phyloP scores from a whole-genome alignment of 768 basidiomycete genomes.

The Amanita polypyramis region DNA sequence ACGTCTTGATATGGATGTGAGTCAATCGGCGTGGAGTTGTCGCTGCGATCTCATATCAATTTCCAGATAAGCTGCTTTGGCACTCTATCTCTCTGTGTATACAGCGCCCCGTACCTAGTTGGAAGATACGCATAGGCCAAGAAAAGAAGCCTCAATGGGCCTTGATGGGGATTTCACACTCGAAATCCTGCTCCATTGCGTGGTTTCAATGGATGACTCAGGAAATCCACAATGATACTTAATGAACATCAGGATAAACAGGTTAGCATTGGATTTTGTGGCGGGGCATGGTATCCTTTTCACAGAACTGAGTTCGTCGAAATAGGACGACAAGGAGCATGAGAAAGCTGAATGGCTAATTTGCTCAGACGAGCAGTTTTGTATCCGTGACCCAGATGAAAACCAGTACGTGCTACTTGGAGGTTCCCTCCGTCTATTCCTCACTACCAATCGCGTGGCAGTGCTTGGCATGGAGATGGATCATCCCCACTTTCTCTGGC shows the following conservation, averaged over 20 bases:
- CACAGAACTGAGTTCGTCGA: background rate
- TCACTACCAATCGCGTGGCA: background rate
- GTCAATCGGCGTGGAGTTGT: background rate
- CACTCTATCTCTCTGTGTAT: constrained; percentile 7
- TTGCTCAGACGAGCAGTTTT: background rate
- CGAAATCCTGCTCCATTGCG: background rate
- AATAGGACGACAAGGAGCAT: background rate
- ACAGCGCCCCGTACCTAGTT: constrained; percentile 8
- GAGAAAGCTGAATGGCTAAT: background rate
- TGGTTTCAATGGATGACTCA: too few species aligned
- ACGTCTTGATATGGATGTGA: background rate
- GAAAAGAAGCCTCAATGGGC: background rate
- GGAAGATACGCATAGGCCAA: too few species aligned
- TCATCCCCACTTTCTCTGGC: background rate
- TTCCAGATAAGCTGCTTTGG: constrained; percentile 7
- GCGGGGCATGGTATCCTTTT: too few species aligned
- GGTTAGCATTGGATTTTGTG: background rate
- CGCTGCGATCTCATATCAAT: background rate
- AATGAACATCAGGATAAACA: background rate
- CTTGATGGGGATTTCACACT: background rate
- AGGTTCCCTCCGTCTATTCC: background rate
- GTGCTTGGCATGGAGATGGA: background rate
- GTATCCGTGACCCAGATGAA: background rate
- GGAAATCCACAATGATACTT: too few species aligned
- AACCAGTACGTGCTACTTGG: background rate